Conservation (phyloP, 2,329 filamentous ascomycete genomes). For the Clonostachys byssicola region DNA sequence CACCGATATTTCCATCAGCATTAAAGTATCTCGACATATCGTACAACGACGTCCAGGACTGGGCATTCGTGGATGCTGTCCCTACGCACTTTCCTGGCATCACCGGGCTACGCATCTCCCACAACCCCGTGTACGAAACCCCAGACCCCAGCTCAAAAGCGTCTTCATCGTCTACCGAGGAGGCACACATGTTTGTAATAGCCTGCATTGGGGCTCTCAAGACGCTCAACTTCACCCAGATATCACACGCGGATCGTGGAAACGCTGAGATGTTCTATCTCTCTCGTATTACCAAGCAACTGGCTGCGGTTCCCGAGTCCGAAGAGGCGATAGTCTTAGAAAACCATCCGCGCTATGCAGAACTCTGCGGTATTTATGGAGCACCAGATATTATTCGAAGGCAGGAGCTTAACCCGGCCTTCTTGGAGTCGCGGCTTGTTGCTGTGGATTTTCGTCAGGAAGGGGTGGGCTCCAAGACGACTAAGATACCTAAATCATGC, state of each 20-base stretch:
- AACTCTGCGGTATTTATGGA: slow-evolving; percentile 74
- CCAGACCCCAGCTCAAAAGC: slow-evolving; percentile 30
- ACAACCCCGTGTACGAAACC: slow-evolving; percentile 77
- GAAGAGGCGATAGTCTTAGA: slow-evolving; percentile 50
- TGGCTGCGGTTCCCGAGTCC: slow-evolving; percentile 54
- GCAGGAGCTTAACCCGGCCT: slow-evolving; percentile 65
- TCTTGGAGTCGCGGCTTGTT: slow-evolving; percentile 75
- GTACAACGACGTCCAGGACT: slow-evolving; percentile 64
- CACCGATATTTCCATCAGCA: slow-evolving; percentile 44
- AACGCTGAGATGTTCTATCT: slow-evolving; percentile 96
- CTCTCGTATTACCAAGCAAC: slow-evolving; percentile 72
- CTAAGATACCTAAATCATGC: slow-evolving; percentile 67
- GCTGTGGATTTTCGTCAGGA: slow-evolving; percentile 49
- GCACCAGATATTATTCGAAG: slow-evolving; percentile 60
- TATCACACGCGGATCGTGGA: slow-evolving; percentile 69
- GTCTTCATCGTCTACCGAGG: slow-evolving; percentile 53
- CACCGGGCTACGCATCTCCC: slow-evolving; percentile 69
- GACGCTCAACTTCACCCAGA: slow-evolving; percentile 68
- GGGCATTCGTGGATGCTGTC: slow-evolving; percentile 71
- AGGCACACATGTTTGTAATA: slow-evolving; percentile 85
- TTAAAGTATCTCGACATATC: slow-evolving; percentile 69
- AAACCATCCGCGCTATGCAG: slow-evolving; percentile 66
- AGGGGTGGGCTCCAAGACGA: slow-evolving; percentile 18
- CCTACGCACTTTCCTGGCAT: slow-evolving; percentile 67
- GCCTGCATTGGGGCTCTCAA: slow-evolving; percentile 67